These are phyloP conservation scores for Nadsonia starkeyi-henricii DNA, from an alignment of 1,139 yeast genomes.

Conservation along the genomic window DNA sequence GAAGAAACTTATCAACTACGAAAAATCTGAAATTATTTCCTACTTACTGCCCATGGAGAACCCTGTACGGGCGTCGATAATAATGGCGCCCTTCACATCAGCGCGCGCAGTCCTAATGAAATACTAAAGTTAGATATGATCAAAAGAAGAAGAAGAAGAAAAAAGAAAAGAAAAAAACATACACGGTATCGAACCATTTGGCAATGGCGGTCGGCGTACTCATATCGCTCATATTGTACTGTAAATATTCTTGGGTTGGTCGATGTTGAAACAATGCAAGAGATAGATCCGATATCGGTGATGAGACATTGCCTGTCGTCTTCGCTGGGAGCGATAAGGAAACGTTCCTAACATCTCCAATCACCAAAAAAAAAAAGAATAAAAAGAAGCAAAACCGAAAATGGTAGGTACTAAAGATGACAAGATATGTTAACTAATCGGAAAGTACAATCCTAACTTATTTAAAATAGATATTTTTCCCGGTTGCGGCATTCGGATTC, in stretches of 20 bases:
- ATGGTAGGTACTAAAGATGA: too few species aligned
- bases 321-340: constrained; percentile 3
- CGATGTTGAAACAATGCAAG: neutral
- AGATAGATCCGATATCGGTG: neutral
- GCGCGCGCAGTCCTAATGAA: constrained; percentile 13
- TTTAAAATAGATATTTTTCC: constrained; percentile 18
- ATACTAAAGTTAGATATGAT: too few species aligned
- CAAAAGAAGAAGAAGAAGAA: too few species aligned
- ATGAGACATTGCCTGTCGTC: neutral
- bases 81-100: constrained; percentile 16
- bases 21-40: too few species aligned
- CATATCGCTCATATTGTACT: neutral
- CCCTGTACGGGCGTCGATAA: constrained; percentile 15
- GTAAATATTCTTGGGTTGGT: neutral
- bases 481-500: constrained; percentile 22
- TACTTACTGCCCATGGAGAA: constrained; percentile 16
- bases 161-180: constrained; percentile 6
- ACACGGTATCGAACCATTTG: constrained; percentile 16
- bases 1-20: neutral
- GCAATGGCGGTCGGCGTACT: constrained; percentile 9
- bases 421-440: too few species aligned
- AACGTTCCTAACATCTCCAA: neutral
- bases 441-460: neutral
- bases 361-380: constrained; percentile 1
- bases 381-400: too few species aligned